Evolutionary conservation across 192 early-diverging fungal species (phyloP).

Genomic region (Umbelopsis vinacea): DNA sequence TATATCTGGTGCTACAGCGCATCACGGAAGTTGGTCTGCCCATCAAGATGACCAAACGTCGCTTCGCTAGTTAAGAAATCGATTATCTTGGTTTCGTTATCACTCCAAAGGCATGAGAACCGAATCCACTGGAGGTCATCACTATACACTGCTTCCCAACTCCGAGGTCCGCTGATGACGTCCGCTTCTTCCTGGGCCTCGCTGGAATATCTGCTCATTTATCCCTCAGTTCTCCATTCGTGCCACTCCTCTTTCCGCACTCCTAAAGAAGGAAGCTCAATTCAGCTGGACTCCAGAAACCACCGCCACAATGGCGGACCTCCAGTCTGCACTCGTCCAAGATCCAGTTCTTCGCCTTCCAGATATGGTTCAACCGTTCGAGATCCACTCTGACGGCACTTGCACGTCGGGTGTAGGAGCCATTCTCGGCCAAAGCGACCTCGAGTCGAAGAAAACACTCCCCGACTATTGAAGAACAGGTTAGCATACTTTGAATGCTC

Average conservation of each 20-base stretch:
- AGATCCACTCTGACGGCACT: constrained; percentile 19
- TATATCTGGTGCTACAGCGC: constrained; percentile 2
- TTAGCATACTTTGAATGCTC: too few relatives aligned
- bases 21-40: not conserved
- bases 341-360: constrained; percentile 18
- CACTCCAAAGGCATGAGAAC: not conserved
- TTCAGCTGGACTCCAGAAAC: not conserved
- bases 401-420: constrained; percentile 13
- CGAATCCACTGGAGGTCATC: constrained; percentile 13
- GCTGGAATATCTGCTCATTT: constrained; percentile 23
- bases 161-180: not conserved
- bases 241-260: constrained; percentile 9
- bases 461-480: too few relatives aligned
- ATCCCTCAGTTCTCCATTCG: constrained; percentile 20
- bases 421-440: constrained; percentile 20
- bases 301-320: not conserved
- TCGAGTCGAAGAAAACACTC: not conserved
- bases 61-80: constrained; percentile 13
- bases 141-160: not conserved
- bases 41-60: constrained; percentile 22
- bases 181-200: constrained; percentile 33
- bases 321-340: not conserved
- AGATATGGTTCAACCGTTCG: not conserved
- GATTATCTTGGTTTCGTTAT: constrained; percentile 28
- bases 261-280: constrained; percentile 24